Evolutionary conservation across 805 yeast genomes (phyloP).

Genomic region (Limtongia smithiae): DNA sequence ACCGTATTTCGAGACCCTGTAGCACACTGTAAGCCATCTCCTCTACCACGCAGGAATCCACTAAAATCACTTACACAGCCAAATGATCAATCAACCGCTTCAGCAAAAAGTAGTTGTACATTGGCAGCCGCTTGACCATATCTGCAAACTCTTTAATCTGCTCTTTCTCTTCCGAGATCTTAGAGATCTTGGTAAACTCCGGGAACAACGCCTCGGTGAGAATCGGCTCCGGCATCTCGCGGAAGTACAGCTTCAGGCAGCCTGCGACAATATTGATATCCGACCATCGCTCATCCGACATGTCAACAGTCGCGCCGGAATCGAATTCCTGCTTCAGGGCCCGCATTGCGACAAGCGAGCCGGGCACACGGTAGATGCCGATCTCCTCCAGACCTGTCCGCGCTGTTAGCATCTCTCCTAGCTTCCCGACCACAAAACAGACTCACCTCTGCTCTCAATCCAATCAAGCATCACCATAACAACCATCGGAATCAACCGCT

Average conservation of each 20-base stretch:
- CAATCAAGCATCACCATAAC: slow-evolving; percentile 64
- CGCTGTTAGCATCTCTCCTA: too few relatives aligned
- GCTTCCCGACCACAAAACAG: background rate
- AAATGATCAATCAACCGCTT: slow-evolving; percentile 67
- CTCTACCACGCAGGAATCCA: background rate
- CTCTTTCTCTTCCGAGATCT: slow-evolving; percentile 10
- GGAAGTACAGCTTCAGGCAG: slow-evolving; percentile 76
- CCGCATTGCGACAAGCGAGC: slow-evolving; percentile 57
- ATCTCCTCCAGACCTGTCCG: slow-evolving; percentile 75
- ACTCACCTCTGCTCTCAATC: slow-evolving; percentile 60
- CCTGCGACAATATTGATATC: slow-evolving; percentile 87
- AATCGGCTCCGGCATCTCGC: slow-evolving; percentile 82
- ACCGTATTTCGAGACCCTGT: slow-evolving; percentile 56
- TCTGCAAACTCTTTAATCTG: slow-evolving; percentile 9
- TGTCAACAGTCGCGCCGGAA: slow-evolving; percentile 44
- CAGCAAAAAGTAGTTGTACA: slow-evolving; percentile 62
- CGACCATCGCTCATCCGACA: slow-evolving; percentile 58
- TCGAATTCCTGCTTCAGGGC: slow-evolving; percentile 53
- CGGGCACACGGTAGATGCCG: slow-evolving; percentile 78
- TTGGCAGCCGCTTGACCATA: slow-evolving; percentile 51
- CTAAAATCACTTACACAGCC: slow-evolving; percentile 38
- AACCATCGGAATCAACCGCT: slow-evolving; percentile 57
- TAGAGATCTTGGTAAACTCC: slow-evolving; percentile 65
- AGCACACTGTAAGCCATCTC: background rate
- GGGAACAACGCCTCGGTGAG: slow-evolving; percentile 61